Base-by-base conservation (phyloP, 192 early-diverging fungal genomes). In the Entomortierella lignicola region DNA sequence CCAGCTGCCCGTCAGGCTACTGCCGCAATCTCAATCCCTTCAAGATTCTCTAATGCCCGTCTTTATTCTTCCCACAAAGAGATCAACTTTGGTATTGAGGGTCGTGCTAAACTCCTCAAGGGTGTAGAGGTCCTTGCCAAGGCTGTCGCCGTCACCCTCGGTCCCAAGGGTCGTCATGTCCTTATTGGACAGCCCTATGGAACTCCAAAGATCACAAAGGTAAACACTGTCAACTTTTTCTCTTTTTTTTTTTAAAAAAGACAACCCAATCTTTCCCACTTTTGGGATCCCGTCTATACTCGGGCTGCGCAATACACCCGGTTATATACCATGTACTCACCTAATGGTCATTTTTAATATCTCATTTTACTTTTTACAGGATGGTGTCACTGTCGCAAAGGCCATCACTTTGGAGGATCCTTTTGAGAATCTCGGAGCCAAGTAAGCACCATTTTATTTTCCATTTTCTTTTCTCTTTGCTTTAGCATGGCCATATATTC, bases 361-460 rank as follows among this genome's bases (percentile, higher is more conserved):
- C 17, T 55, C 25, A 8, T 23, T 55, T 27, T 8, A 55, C 30
- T 15, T 63, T 29, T 57, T 32, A n/a, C n/a, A 99, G 93, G 98
- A 99, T 84, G 98, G 98, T 83, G 98, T 99, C 43, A 97, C 98
- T 55, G 98, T 99, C 25, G 98, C 98, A 60, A 99, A 98, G 89
- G 92, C 95, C 70, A 96, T 99, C 83, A 86, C 90, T 37, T 90
- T 99, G 37, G 94, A 98, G 83, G 96, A 99, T 87, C 97, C 95
- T 85, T 97, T 99, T 81, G 98, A 99, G 87, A 99, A 99, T 89
- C 90, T 99, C 47, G 98, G 98, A 66, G 98, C 98, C 51, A 91
- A 85, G 89, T 88, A 83, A 83, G 69, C 42, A n/a, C 8, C 0
- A 29, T 12, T 48, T 20, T 39, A n/a, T 27, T 42, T 41, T 47